Base-by-base conservation (phyloP, 805 yeast genomes). In the Isabelozyma rhagii region DNA sequence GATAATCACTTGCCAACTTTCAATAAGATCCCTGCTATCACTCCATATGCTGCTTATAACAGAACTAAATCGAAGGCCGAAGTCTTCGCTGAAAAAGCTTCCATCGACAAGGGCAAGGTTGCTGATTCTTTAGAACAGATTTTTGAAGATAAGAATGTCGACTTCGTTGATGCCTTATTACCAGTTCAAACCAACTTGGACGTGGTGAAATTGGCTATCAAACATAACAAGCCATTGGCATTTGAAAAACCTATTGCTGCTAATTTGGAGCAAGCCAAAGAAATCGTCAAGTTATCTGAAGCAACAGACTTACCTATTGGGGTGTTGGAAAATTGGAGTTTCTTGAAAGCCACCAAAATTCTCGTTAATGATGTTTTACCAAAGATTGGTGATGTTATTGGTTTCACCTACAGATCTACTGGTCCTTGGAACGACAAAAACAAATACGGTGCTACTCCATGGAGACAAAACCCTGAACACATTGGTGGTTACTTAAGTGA, bases 181-280 rank as follows among this genome's bases (percentile, higher is more conserved):
- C 98, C 98, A n/a, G 96, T 85, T 1, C 93, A 90, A 65, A 79
- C 69, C 73, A 93, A 90, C 66, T 72, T 83, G 43, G 82, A 75
- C 39, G 84, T 84, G 2, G 85, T 91, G 34, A 76, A 82, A 60
- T 76, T 79, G 56, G 96, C 96, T 2, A 73, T 89, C 48, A 77
- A 80, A 45, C 79, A 87, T 57, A 81, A 83, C 46, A 93, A 92
- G 71, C 94, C 97, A 51, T 75, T 92, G 43, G 75, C 82, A 39
- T 68, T 93, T 60, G 98, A 93, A 67, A 93, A 93, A 71, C 98
- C 98, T 55, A 84, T 93, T 63, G 94, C 97, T 34, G 96, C 96
- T 39, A 84, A 80, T 52, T 67, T 93, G 59, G 80, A 75, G 9
- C 96, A 90, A 64, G 97, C 97, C 18, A 77, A 75, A 52, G 85